Conservation (phyloP, 2,329 filamentous ascomycete genomes). For the Phialophora expanda region DNA sequence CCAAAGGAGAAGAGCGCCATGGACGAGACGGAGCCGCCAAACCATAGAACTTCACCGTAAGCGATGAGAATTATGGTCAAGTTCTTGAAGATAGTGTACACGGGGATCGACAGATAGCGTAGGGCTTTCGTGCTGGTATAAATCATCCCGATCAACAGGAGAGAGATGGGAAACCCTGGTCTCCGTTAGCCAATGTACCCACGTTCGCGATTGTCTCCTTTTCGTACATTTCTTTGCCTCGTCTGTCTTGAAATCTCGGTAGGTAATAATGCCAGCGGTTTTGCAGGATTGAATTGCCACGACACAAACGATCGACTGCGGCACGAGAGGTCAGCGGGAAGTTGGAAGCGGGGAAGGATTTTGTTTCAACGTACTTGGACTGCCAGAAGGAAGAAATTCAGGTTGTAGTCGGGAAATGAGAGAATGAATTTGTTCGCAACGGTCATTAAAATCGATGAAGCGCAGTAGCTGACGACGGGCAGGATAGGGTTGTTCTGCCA, state of each 20-base stretch:
- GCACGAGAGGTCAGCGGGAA: conserved; percentile 24
- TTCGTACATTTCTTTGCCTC: conserved; percentile 89
- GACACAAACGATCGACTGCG: conserved; percentile 88
- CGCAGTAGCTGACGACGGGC: conserved; percentile 87
- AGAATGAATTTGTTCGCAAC: conserved; percentile 99
- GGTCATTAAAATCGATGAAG: conserved; percentile 98
- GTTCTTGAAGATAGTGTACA: conserved; percentile 99
- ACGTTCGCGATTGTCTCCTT: not conserved
- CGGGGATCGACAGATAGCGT: conserved; percentile 93
- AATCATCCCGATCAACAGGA: conserved; percentile 98
- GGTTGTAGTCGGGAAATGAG: conserved; percentile 86
- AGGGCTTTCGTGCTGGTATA: conserved; percentile 96
- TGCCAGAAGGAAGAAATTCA: conserved; percentile 93
- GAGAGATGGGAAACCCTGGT: conserved; percentile 91
- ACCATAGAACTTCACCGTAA: conserved; percentile 98
- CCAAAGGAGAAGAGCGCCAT: conserved; percentile 92
- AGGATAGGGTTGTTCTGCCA: conserved; percentile 77
- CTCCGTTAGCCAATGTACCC: conserved; percentile 7
- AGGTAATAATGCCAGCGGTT: conserved; percentile 78
- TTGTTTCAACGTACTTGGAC: conserved; percentile 74
- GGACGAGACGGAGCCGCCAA: conserved; percentile 86
- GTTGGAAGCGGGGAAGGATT: not conserved
- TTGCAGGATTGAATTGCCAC: conserved; percentile 83
- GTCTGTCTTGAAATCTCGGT: conserved; percentile 80
- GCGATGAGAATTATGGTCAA: conserved; percentile 98